Evolutionary conservation across 805 yeast genomes (phyloP), one percentile per base, ranked within the genome.

Genomic region (Teunomyces kruisii): DNA sequence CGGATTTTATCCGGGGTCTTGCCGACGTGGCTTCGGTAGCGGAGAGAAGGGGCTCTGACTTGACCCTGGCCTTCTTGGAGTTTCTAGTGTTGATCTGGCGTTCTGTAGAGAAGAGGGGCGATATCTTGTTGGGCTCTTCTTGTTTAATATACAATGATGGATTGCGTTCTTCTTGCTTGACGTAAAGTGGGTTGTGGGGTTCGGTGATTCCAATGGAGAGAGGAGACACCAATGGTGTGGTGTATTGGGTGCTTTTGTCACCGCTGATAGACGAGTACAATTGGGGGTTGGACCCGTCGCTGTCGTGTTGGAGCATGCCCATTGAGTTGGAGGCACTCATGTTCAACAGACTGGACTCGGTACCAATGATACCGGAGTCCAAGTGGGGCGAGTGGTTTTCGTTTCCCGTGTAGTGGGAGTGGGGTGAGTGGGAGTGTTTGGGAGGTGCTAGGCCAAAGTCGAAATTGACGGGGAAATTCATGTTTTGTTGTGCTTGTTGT

Each of bases 1-100:
- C 66, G 4, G 68, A 62, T 47, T 61, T 64, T 22, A 53, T 50
- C 31, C 64, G 54, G 6, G 65, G 61, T 22, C 43, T 45, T 33
- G 39, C 32, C n/a, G 32, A 10, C 12, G 15, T 5, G 10, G 30
- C 7, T 7, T 38, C 40, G 16, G 30, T 15, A 12, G 13, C 16
- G 9, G 30, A 13, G 7, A 27, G 22, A 38, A 38, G 9, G 15
- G 46, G 39, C 12, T 37, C 42, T 3, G 42, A 32, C 29, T 43
- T 38, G 28, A 39, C 27, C 14, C 39, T 30, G 16, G 22, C 19
- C 50, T 54, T 55, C 46, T 56, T 57, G 15, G 38, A 22, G 15
- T 12, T 17, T 35, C 38, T 35, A 14, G n/a, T 31, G 13, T 9
- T 35, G 4, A 14, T 13, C 8, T 22, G 38, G 16, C 38, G 14